These are phyloP conservation scores for Bipolaris cookei DNA, from an alignment of 2,329 filamentous ascomycete genomes.

Conservation along the genomic window DNA sequence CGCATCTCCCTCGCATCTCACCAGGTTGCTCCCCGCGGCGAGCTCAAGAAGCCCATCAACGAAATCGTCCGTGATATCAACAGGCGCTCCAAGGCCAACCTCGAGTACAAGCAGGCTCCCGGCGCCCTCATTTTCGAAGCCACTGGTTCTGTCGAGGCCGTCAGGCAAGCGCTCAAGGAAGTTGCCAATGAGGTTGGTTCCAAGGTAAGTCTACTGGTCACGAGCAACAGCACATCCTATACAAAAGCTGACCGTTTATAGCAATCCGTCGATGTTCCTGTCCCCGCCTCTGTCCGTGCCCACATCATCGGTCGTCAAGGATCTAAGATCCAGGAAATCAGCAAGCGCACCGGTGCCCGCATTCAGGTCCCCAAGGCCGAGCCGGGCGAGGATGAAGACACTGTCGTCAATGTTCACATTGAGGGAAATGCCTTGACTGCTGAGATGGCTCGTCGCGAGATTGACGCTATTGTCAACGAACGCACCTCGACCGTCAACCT, in stretches of 20 bases:
- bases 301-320: conserved; percentile 95
- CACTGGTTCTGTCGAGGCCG: conserved; percentile 80
- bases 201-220: conserved; percentile 64
- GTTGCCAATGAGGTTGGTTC: conserved; percentile 85
- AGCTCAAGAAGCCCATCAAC: conserved; percentile 82
- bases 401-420: conserved; percentile 81
- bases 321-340: conserved; percentile 85
- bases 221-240: not conserved
- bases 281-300: conserved; percentile 82
- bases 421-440: conserved; percentile 91
- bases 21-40: conserved; percentile 75
- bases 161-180: conserved; percentile 87
- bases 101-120: conserved; percentile 76
- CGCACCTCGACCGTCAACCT: conserved; percentile 81
- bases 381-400: conserved; percentile 77
- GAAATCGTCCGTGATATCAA: conserved; percentile 93
- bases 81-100: conserved; percentile 83
- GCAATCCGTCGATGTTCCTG: conserved; percentile 74
- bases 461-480: conserved; percentile 86
- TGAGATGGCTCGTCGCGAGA: conserved; percentile 80
- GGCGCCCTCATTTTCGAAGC: conserved; percentile 84
- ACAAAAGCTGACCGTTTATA: conserved; percentile 40
- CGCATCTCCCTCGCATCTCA: conserved; percentile 74
- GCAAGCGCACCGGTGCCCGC: conserved; percentile 85
- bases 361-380: conserved; percentile 89